phyloP scores from a whole-genome alignment of 2,329 filamentous ascomycete genomes.

The Tolypocladium nubicola region DNA sequence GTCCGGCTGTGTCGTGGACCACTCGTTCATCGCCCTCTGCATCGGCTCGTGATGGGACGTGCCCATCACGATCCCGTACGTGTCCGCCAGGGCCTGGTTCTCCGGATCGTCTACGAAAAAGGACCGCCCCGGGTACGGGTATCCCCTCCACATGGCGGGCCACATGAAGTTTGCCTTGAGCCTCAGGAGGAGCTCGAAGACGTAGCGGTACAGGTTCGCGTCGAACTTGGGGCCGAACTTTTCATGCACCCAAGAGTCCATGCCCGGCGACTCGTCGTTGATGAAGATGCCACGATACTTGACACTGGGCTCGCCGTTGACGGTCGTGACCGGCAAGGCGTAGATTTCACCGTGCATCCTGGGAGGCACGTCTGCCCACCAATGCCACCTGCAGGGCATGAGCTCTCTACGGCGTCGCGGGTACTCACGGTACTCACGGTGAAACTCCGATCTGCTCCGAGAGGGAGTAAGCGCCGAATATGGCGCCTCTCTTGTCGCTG shows the following conservation, averaged over 20 bases:
- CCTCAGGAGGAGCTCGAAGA: constrained; percentile 53
- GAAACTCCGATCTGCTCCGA: constrained; percentile 53
- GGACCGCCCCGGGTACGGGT: constrained; percentile 36
- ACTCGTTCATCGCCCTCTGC: constrained; percentile 45
- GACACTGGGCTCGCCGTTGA: constrained; percentile 38
- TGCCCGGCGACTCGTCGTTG: constrained; percentile 37
- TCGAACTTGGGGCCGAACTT: constrained; percentile 37
- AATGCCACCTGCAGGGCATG: constrained; percentile 34
- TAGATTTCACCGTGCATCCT: constrained; percentile 36
- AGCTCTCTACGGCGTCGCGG: background rate
- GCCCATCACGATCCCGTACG: constrained; percentile 53
- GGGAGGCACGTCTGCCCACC: constrained; percentile 46
- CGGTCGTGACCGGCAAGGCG: constrained; percentile 23
- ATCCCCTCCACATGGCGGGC: constrained; percentile 54
- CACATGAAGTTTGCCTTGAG: constrained; percentile 54
- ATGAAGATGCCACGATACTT: constrained; percentile 53
- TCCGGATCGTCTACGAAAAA: constrained; percentile 52
- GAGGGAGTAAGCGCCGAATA: constrained; percentile 49
- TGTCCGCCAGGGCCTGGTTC: constrained; percentile 48
- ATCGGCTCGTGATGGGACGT: constrained; percentile 58
- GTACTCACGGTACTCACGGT: constrained; percentile 22
- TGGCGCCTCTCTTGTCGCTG: constrained; percentile 47
- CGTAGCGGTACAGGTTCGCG: constrained; percentile 46
- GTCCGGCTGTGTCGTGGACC: constrained; percentile 24
- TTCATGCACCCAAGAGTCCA: constrained; percentile 46